Evolutionary conservation across 2,329 filamentous ascomycete genomes (phyloP).

Genomic region (Calonectria pseudoreteaudii): DNA sequence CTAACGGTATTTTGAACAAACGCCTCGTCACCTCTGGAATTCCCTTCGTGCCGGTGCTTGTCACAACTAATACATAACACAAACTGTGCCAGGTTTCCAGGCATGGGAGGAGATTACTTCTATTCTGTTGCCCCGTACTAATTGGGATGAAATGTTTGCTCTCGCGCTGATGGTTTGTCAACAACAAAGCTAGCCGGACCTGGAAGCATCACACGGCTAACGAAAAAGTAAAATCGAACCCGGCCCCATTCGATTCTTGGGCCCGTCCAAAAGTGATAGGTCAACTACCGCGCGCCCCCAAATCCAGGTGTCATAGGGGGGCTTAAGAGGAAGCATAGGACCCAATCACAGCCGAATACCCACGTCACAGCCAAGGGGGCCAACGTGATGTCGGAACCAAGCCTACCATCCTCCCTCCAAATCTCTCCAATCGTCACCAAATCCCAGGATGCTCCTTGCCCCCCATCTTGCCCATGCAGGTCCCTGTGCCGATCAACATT

Average conservation of each 20-base stretch:
- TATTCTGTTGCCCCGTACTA: slow-evolving; percentile 10
- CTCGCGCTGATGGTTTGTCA: background rate
- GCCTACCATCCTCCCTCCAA: background rate
- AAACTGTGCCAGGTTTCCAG: background rate
- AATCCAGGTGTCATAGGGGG: background rate
- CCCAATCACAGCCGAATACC: slow-evolving; percentile 5
- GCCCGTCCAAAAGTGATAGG: background rate
- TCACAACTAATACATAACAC: slow-evolving; percentile 4
- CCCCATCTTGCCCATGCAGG: slow-evolving; percentile 4
- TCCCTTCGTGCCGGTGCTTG: background rate
- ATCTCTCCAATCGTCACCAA: slow-evolving; percentile 17
- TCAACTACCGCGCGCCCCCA: background rate
- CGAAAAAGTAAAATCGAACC: slow-evolving; percentile 15
- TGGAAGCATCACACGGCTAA: background rate
- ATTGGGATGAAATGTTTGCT: slow-evolving; percentile 32
- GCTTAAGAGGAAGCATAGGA: background rate
- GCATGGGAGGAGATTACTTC: slow-evolving; percentile 26
- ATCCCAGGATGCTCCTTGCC: slow-evolving; percentile 18
- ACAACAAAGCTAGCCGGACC: background rate
- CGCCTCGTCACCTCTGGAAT: slow-evolving; percentile 15
- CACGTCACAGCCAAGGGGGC: slow-evolving; percentile 20
- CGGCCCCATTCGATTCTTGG: background rate
- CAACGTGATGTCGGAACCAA: slow-evolving; percentile 12
- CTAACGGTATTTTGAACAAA: slow-evolving; percentile 6
- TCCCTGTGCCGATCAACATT: slow-evolving; percentile 34